These are phyloP conservation scores for Globisporangium mamillatum DNA, from an alignment of 352 stramenopile genomes.

Conservation along the genomic window DNA sequence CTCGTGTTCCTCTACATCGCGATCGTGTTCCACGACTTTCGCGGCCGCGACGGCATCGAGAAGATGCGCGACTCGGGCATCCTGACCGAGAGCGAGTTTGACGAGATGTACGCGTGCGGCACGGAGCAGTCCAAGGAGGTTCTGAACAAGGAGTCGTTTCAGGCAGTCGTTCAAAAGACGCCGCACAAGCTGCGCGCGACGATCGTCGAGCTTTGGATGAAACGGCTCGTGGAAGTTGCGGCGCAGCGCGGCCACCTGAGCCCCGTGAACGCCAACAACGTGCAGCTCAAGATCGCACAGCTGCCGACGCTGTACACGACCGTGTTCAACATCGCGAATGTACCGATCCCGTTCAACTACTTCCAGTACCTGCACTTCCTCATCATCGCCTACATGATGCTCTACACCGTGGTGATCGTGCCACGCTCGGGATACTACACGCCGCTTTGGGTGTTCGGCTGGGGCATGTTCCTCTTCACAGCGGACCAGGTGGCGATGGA, in stretches of 20 bases:
- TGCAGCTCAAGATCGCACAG: slow-evolving; percentile 67
- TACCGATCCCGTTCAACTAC: slow-evolving; percentile 86
- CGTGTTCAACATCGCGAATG: slow-evolving; percentile 83
- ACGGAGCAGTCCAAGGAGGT: slow-evolving; percentile 49
- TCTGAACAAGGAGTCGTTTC: slow-evolving; percentile 48
- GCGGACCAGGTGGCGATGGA: slow-evolving; percentile 81
- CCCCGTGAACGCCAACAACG: slow-evolving; percentile 45
- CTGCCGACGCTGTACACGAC: slow-evolving; percentile 75
- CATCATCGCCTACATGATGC: slow-evolving; percentile 68
- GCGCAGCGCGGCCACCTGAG: slow-evolving; percentile 58
- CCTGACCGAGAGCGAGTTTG: slow-evolving; percentile 61
- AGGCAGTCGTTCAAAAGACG: slow-evolving; percentile 53
- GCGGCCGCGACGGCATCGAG: slow-evolving; percentile 64
- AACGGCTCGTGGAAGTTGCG: slow-evolving; percentile 66
- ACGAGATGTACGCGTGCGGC: slow-evolving; percentile 69
- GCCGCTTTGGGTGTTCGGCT: slow-evolving; percentile 76
- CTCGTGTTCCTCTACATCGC: slow-evolving; percentile 83
- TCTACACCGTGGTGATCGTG: slow-evolving; percentile 86
- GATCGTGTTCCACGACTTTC: slow-evolving; percentile 79
- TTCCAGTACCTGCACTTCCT: slow-evolving; percentile 79
- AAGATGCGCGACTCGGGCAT: slow-evolving; percentile 56
- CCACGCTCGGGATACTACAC: slow-evolving; percentile 69
- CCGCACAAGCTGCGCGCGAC: slow-evolving; percentile 71
- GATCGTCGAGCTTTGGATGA: slow-evolving; percentile 80
- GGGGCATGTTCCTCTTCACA: slow-evolving; percentile 81